Evolutionary conservation across 2,329 filamentous ascomycete species (phyloP).

Genomic region (Colletotrichum lentis): DNA sequence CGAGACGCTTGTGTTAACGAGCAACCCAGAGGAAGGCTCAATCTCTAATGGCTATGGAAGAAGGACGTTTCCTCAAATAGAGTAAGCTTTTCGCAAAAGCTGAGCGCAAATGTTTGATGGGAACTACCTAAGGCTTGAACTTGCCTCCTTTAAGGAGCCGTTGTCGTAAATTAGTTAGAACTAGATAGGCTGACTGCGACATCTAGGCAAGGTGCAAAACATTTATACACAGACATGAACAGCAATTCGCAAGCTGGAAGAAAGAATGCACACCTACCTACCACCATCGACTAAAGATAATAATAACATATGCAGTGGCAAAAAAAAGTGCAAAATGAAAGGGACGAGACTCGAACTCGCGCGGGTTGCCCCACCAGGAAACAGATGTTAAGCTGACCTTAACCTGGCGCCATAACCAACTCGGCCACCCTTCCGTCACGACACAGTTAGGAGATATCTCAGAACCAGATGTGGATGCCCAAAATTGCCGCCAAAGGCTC

Average conservation of each 20-base stretch:
- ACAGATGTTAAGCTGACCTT: slow-evolving; percentile 38
- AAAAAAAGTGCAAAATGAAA: slow-evolving; percentile 31
- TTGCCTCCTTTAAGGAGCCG: too few relatives aligned
- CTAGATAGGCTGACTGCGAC: too few relatives aligned
- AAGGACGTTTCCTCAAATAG: neutral
- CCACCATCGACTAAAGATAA: neutral
- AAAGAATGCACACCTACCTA: too few relatives aligned
- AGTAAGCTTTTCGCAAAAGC: too few relatives aligned
- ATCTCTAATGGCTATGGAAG: too few relatives aligned
- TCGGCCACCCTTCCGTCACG: slow-evolving; percentile 32
- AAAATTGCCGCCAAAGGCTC: accelerated
- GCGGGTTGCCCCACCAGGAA: slow-evolving; percentile 39
- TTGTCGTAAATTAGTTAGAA: too few relatives aligned
- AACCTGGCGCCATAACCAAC: slow-evolving; percentile 39
- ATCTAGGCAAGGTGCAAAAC: too few relatives aligned
- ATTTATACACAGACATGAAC: too few relatives aligned
- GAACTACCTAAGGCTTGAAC: neutral
- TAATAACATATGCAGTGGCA: neutral
- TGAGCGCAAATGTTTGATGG: neutral
- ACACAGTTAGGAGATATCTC: neutral
- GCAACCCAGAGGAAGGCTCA: neutral
- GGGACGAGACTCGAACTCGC: slow-evolving; percentile 39
- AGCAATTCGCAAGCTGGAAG: too few relatives aligned
- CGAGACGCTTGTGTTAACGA: neutral
- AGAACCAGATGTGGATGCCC: neutral